Conservation (phyloP, 1,284 basidiomycete genomes). For the Heimioporus punctisporus region DNA sequence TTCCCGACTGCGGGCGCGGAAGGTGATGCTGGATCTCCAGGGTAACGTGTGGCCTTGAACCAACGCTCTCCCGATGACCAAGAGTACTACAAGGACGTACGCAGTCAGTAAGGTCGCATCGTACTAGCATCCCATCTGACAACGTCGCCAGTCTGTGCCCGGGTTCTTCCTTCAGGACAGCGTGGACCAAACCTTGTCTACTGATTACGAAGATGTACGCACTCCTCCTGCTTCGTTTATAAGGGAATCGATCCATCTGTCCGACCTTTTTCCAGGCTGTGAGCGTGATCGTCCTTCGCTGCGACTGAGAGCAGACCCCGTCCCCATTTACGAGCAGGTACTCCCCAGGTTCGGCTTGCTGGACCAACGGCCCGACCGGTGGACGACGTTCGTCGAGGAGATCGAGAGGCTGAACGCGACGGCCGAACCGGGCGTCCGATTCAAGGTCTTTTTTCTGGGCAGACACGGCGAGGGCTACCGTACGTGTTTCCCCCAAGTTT, state of each 20-base stretch:
- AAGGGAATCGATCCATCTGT: too few species aligned
- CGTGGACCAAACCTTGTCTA: neutral
- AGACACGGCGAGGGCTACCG: slow-evolving; percentile 76
- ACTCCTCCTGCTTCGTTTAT: too few species aligned
- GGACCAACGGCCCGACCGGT: slow-evolving; percentile 52
- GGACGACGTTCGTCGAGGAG: slow-evolving; percentile 47
- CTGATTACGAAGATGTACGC: slow-evolving; percentile 9
- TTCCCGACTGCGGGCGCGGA: too few species aligned
- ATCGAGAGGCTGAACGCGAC: slow-evolving; percentile 49
- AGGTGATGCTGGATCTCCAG: too few species aligned
- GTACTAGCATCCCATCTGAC: too few species aligned
- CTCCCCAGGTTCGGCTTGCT: slow-evolving; percentile 65
- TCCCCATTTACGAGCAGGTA: slow-evolving; percentile 38
- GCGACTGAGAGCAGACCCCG: neutral
- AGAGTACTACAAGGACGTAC: slow-evolving; percentile 10
- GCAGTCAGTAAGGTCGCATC: slow-evolving; percentile 6
- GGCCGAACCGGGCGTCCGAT: slow-evolving; percentile 40
- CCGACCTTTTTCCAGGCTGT: slow-evolving; percentile 15
- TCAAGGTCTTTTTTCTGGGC: slow-evolving; percentile 69
- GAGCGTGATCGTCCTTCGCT: slow-evolving; percentile 1
- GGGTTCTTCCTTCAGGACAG: slow-evolving; percentile 27
- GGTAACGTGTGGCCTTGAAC: too few species aligned
- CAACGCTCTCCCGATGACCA: too few species aligned
- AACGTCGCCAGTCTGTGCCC: slow-evolving; percentile 11
- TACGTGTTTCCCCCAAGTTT: slow-evolving; percentile 11